Evolutionary conservation across 148 eudicot species (phyloP), one percentile per base, ranked within the genome.

Genomic region (Vaccinium macrocarpon): DNA sequence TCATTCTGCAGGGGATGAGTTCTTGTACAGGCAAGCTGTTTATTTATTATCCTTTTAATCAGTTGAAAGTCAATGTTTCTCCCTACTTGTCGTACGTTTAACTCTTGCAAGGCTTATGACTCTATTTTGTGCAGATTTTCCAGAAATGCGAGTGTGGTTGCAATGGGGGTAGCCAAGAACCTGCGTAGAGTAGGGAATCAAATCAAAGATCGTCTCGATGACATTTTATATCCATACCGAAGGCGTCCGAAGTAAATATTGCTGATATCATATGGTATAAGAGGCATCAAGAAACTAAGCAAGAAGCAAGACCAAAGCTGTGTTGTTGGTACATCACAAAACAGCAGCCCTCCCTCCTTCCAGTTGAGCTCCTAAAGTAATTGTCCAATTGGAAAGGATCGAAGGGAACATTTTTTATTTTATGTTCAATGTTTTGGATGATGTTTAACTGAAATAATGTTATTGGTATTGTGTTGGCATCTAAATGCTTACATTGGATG

Each of bases 141-240:
- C 14, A 89, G 99, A 85, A 96, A 94, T 73, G 97, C 98, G 46
- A 88, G 84, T 56, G 84, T 96, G 72, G 98, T 96, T 83, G 99
- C 97, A 29, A 89, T 90, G 78, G 98, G 99, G 77, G 99, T 96
- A 56, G 95, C 88, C 23, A 94, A 93, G 90, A 93, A 96, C 89
- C 76, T 93, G 90, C 89, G 89, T 23, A 94, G 79, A 89, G 95
- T 93, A 35, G 99, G 98, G 61, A 91, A 88, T 78, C 93, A 92
- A 59, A 79, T 96, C 27, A 94, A 96, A 91, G 94, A 93, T 50
- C 89, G 89, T 19, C 81, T 94, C 7, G 99, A 96, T 62, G 95
- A 96, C 88, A 89, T 95, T 55, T 84, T 96, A 29, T 92, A 90
- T 86, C 94, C 96, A 1, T 88, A 90, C 72, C 83, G 93, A 51